Percentiles rank a stretch among this genome's conserved stretches.
phyloP scores from a whole-genome alignment of 345 rosid species.

The Populus pruinosa region DNA sequence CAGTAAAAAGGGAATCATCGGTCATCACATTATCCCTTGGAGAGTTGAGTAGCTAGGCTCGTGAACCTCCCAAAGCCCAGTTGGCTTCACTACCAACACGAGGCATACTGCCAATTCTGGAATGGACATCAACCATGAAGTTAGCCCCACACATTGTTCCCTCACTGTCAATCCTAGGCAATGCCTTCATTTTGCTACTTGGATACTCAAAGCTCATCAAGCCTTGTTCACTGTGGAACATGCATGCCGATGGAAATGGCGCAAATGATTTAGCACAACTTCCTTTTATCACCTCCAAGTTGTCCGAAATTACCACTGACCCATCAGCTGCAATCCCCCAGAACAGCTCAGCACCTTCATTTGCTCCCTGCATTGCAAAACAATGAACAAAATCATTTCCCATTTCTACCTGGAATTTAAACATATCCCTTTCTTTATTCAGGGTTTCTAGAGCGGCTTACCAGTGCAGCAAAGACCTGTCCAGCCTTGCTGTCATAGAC shows the following conservation, averaged over 20 bases:
- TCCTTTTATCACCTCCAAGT: slow-evolving; percentile 64
- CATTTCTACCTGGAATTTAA: background rate
- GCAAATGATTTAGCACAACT: slow-evolving; percentile 95
- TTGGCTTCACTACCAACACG: slow-evolving; percentile 83
- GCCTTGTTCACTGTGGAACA: slow-evolving; percentile 78
- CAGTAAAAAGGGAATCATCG: background rate
- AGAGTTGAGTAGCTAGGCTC: slow-evolving; percentile 1
- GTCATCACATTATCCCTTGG: background rate
- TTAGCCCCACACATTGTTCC: slow-evolving; percentile 83
- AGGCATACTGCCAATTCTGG: slow-evolving; percentile 62
- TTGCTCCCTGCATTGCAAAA: slow-evolving; percentile 49
- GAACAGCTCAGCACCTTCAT: slow-evolving; percentile 65
- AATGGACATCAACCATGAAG: slow-evolving; percentile 73
- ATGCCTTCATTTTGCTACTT: slow-evolving; percentile 63
- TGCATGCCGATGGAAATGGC: slow-evolving; percentile 80
- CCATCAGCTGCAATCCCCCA: slow-evolving; percentile 96
- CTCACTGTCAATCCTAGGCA: slow-evolving; percentile 88
- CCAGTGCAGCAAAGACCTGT: slow-evolving; percentile 82
- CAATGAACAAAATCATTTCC: background rate
- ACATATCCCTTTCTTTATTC: background rate
- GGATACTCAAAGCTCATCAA: slow-evolving; percentile 94
- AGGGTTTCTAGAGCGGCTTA: background rate
- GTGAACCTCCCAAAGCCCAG: slow-evolving; percentile 59
- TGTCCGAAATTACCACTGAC: slow-evolving; percentile 76
- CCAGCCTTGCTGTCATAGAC: slow-evolving; percentile 70